These are phyloP conservation scores for Piper longum DNA, from an alignment of 164 flowering plant species.

Conservation along the genomic window DNA sequence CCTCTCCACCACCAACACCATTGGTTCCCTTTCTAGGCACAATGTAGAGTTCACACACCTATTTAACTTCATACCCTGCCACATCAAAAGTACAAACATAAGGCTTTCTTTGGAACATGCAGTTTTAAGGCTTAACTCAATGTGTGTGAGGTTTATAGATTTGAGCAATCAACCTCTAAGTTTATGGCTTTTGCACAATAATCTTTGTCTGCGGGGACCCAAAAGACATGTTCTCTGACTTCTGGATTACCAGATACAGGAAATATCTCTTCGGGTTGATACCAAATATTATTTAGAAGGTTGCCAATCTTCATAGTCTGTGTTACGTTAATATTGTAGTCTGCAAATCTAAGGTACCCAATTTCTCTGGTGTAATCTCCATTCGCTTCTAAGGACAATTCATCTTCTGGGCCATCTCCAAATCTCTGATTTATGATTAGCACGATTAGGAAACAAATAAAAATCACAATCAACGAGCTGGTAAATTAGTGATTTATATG, in stretches of 20 bases:
- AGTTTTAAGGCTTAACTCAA: background rate
- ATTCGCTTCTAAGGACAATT: slow-evolving; percentile 34
- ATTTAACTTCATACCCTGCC: slow-evolving; percentile 25
- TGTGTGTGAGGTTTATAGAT: background rate
- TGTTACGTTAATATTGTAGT: background rate
- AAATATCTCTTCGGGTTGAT: slow-evolving; percentile 8
- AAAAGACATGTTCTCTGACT: slow-evolving; percentile 4
- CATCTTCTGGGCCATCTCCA: slow-evolving; percentile 52
- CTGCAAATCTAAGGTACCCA: slow-evolving; percentile 14
- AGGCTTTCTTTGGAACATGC: background rate
- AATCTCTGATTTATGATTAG: slow-evolving; percentile 23
- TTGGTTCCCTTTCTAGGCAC: slow-evolving; percentile 18
- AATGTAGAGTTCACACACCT: slow-evolving; percentile 30
- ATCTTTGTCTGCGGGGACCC: slow-evolving; percentile 3
- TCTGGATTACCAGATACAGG: slow-evolving; percentile 5
- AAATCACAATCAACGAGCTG: background rate
- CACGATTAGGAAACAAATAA: background rate
- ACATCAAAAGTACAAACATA: too few relatives aligned
- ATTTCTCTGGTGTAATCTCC: slow-evolving; percentile 54
- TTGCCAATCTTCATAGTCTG: background rate
- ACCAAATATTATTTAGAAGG: slow-evolving; percentile 7
- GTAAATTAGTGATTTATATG: background rate
- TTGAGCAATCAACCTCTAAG: slow-evolving; percentile 1
- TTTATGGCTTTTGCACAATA: slow-evolving; percentile 2
- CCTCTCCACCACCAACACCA: slow-evolving; percentile 11